Conservation (phyloP, 75 land plant genomes). For the Sequoiadendron giganteum region DNA sequence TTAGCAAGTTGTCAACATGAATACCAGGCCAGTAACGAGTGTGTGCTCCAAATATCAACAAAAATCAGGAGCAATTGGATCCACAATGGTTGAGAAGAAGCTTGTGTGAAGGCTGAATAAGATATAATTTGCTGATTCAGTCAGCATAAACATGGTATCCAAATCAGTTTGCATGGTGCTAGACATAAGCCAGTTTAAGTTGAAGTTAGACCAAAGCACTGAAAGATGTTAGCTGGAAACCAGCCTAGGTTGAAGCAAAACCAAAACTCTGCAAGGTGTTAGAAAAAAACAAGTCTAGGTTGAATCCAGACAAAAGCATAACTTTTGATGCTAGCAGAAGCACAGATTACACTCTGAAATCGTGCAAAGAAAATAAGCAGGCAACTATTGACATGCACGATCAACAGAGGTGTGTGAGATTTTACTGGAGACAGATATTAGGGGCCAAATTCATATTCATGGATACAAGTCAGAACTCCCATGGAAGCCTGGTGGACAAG, state of each 20-base stretch:
- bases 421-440: not conserved
- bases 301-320: not conserved
- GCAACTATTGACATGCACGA: not conserved
- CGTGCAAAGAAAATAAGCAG: not conserved
- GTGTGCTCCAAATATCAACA: not conserved
- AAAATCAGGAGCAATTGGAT: not conserved
- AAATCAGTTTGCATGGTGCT: not conserved
- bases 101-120: not conserved
- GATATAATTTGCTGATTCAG: not conserved
- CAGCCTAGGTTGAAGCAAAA: not conserved
- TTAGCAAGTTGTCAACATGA: not conserved
- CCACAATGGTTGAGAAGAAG: not conserved
- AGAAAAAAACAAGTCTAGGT: not conserved
- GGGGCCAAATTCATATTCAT: slow-evolving; percentile 3
- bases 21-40: not conserved
- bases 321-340: not conserved
- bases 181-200: not conserved
- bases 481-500: slow-evolving; percentile 1
- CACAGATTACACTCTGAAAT: not conserved
- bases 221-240: not conserved
- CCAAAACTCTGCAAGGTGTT: not conserved
- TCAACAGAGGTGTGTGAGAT: not conserved
- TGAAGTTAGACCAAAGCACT: not conserved
- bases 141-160: not conserved
- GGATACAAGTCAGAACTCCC: not conserved